These are phyloP conservation scores for Hanseniaspora pseudoguilliermondii DNA, from an alignment of 805 yeast genomes.

Conservation along the genomic window DNA sequence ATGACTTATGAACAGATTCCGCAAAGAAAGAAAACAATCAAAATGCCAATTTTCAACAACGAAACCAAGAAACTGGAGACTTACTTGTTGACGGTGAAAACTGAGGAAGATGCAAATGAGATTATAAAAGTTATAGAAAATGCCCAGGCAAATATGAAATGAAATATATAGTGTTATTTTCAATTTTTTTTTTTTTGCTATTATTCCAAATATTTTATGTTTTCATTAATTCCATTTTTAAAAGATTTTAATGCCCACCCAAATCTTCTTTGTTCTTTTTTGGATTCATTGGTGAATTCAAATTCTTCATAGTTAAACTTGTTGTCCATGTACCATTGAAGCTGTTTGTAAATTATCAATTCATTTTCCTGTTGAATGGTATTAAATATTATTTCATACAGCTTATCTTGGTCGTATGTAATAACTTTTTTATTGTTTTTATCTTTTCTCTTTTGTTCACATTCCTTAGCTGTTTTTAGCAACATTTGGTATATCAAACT, in stretches of 20 bases:
- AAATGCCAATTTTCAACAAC: constrained; percentile 49
- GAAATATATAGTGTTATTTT: neutral
- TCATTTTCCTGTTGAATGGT: constrained; percentile 22
- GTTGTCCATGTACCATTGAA: constrained; percentile 24
- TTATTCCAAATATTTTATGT: constrained; percentile 5
- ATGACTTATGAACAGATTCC: constrained; percentile 44
- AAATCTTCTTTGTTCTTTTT: constrained; percentile 25
- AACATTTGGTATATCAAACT: constrained; percentile 56
- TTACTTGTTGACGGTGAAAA: constrained; percentile 62
- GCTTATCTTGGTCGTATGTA: constrained; percentile 23
- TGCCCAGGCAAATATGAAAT: constrained; percentile 24
- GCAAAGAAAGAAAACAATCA: constrained; percentile 47
- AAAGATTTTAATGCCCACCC: constrained; percentile 21
- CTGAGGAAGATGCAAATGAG: constrained; percentile 27
- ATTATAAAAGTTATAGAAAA: constrained; percentile 17
- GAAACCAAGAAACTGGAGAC: constrained; percentile 46
- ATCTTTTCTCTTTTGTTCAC: constrained; percentile 32
- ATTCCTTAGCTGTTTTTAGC: constrained; percentile 49
- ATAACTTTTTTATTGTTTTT: constrained; percentile 16
- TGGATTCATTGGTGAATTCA: neutral
- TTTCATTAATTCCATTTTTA: constrained; percentile 14
- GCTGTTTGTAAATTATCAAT: constrained; percentile 24
- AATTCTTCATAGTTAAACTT: constrained; percentile 21
- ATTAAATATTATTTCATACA: constrained; percentile 19
- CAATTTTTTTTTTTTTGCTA: neutral